phyloP scores from a whole-genome alignment of 2,329 filamentous ascomycete genomes.

The Fusarium sp. region DNA sequence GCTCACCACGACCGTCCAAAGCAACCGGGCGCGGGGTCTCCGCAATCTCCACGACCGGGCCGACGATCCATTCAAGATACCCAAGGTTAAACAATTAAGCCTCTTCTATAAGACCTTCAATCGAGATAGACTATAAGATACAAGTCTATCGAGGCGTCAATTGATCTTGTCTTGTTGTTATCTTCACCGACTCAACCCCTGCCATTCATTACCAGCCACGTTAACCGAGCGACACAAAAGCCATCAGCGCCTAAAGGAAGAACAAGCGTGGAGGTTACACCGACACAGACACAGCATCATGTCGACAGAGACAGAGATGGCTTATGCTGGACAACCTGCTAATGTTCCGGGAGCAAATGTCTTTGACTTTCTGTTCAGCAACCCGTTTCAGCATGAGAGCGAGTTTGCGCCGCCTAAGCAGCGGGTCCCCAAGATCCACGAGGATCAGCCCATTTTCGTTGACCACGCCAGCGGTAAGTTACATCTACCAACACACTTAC shows the following conservation, averaged over 20 bases:
- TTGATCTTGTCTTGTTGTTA: not conserved
- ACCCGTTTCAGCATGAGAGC: conserved; percentile 55
- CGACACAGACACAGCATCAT: conserved; percentile 18
- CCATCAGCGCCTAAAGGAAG: not conserved
- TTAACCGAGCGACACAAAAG: conserved; percentile 19
- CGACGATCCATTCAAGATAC: conserved; percentile 21
- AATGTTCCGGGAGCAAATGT: conserved; percentile 48
- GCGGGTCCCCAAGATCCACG: conserved; percentile 52
- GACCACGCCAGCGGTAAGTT: conserved; percentile 58
- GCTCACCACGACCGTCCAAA: not conserved
- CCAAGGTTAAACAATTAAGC: conserved; percentile 30
- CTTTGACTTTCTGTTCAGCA: conserved; percentile 58
- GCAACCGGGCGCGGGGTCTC: conserved; percentile 38
- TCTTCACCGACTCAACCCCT: conserved; percentile 2
- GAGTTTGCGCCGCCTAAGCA: conserved; percentile 51
- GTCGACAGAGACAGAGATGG: conserved; percentile 30
- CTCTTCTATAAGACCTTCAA: conserved; percentile 31
- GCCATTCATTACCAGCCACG: conserved; percentile 12
- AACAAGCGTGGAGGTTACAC: not conserved
- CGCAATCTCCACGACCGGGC: conserved; percentile 39
- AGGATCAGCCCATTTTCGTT: conserved; percentile 56
- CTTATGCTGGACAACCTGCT: conserved; percentile 40
- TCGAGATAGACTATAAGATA: too few relatives aligned
- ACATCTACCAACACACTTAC: not conserved
- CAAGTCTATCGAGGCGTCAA: not conserved